phyloP scores from a whole-genome alignment of 805 yeast genomes.

The Lachancea thermotolerans region DNA sequence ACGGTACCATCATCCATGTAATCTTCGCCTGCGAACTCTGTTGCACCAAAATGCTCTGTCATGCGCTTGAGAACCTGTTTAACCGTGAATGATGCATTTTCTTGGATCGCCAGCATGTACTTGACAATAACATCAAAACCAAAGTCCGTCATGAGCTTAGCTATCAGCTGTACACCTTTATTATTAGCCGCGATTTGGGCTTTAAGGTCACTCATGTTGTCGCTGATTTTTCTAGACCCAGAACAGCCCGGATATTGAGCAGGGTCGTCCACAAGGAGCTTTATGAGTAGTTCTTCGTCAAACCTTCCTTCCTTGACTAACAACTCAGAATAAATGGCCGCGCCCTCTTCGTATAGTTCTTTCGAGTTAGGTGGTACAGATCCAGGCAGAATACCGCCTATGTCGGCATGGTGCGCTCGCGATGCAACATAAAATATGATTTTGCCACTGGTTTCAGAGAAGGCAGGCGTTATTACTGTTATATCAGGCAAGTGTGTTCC shows the following conservation, averaged over 20 bases:
- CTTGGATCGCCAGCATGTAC: slow-evolving; percentile 79
- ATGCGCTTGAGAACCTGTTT: slow-evolving; percentile 43
- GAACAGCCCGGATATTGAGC: slow-evolving; percentile 79
- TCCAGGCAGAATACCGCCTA: slow-evolving; percentile 88
- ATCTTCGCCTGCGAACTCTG: slow-evolving; percentile 48
- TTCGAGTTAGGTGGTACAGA: slow-evolving; percentile 92
- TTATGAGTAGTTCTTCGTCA: slow-evolving; percentile 62
- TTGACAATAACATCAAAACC: slow-evolving; percentile 50
- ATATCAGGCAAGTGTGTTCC: slow-evolving; percentile 88
- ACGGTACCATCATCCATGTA: slow-evolving; percentile 77
- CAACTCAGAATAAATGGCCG: slow-evolving; percentile 71
- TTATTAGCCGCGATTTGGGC: slow-evolving; percentile 88
- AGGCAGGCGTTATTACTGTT: slow-evolving; percentile 88
- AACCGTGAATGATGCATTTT: slow-evolving; percentile 72
- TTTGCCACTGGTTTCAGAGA: slow-evolving; percentile 41
- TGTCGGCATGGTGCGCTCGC: slow-evolving; percentile 94
- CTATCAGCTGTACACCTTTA: slow-evolving; percentile 68
- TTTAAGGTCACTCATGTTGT: slow-evolving; percentile 75
- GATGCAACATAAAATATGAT: slow-evolving; percentile 86
- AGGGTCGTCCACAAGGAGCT: slow-evolving; percentile 62
- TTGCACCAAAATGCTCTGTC: slow-evolving; percentile 36
- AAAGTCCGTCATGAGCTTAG: slow-evolving; percentile 55
- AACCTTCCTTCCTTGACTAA: slow-evolving; percentile 66
- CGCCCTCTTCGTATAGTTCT: slow-evolving; percentile 84
- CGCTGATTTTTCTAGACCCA: slow-evolving; percentile 79